Conservation (phyloP, 140 eudicot genomes). For the Bidens hawaiensis region DNA sequence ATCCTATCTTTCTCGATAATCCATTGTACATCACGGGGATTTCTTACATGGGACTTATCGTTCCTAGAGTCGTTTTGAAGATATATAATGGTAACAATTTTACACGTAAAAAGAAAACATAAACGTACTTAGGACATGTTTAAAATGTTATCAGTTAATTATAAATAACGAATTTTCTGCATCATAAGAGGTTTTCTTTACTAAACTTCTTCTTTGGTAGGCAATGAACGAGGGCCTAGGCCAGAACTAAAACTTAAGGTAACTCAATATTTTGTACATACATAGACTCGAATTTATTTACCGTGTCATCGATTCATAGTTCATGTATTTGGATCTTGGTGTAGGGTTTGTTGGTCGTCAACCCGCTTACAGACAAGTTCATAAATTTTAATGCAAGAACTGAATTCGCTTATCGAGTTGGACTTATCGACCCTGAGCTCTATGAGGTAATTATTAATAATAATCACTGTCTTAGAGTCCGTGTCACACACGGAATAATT, state of each 20-base stretch:
- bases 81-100: slow-evolving; percentile 34
- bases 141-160: background rate
- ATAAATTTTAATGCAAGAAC: slow-evolving; percentile 28
- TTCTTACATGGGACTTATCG: slow-evolving; percentile 52
- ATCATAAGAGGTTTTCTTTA: background rate
- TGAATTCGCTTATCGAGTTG: slow-evolving; percentile 41
- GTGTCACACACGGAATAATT: no score
- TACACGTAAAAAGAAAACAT: background rate
- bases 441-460: slow-evolving; percentile 45
- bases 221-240: slow-evolving; percentile 19
- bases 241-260: slow-evolving; percentile 30
- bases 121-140: background rate
- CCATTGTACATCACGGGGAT: slow-evolving; percentile 56
- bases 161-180: background rate
- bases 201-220: background rate
- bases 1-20: slow-evolving; percentile 39
- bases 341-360: slow-evolving; percentile 52
- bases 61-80: slow-evolving; percentile 38
- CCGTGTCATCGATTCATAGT: background rate
- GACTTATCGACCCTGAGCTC: slow-evolving; percentile 42
- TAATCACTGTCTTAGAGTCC: no score
- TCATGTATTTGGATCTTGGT: slow-evolving; percentile 5
- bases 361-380: slow-evolving; percentile 29
- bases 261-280: background rate
- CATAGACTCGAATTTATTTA: background rate